phyloP scores from a whole-genome alignment of 129 eudicot species.

The Pulicaria dysenterica region DNA sequence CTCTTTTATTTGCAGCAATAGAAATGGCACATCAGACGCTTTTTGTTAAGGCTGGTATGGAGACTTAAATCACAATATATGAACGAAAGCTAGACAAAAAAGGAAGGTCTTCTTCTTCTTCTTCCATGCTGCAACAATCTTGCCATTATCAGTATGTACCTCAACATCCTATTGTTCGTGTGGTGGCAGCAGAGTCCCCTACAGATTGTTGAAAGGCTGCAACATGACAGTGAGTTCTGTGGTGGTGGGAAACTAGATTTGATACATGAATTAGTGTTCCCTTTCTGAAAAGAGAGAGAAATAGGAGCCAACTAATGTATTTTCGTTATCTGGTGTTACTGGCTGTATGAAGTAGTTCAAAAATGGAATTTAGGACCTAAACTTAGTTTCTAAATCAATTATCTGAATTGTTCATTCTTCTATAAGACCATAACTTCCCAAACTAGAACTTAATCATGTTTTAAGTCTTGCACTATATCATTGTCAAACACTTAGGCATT shows the following conservation, averaged over 20 bases:
- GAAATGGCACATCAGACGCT: conserved; percentile 38
- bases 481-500: too few species aligned
- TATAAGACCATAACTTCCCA: too few species aligned
- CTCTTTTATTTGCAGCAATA: conserved; percentile 4
- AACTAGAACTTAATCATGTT: too few species aligned
- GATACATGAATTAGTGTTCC: background rate
- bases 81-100: conserved; percentile 28
- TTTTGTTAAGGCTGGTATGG: conserved; percentile 29
- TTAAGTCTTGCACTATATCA: too few species aligned
- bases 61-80: conserved; percentile 23
- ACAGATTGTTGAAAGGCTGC: conserved; percentile 15
- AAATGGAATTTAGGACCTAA: conserved; percentile 17
- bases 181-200: conserved; percentile 14
- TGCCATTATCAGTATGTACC: conserved; percentile 49
- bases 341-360: conserved; percentile 24
- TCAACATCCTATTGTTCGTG: conserved; percentile 35
- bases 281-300: background rate
- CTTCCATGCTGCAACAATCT: conserved; percentile 37
- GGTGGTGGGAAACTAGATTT: conserved; percentile 25
- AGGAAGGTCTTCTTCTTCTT: conserved; percentile 25
- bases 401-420: background rate
- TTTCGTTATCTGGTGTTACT: conserved; percentile 7
- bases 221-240: conserved; percentile 17
- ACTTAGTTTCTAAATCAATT: conserved; percentile 8
- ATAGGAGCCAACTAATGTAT: conserved; percentile 2